Evolutionary conservation across 2,329 filamentous ascomycete genomes (phyloP).

Genomic region (Colletotrichum trifolii): DNA sequence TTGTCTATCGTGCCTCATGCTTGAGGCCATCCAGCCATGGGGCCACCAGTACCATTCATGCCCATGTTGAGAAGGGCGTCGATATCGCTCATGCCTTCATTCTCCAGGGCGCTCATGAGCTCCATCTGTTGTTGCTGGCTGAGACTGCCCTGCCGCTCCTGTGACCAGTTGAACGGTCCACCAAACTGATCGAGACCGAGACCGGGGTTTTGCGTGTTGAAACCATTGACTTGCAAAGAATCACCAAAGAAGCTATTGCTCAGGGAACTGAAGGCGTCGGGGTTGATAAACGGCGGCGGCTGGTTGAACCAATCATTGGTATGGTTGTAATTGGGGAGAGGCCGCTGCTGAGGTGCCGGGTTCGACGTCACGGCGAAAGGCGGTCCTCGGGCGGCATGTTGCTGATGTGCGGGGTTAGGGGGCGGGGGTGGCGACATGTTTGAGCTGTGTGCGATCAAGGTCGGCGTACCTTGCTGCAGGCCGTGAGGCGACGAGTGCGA

Average conservation of each 20-base stretch:
- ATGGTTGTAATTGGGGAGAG: slow-evolving; percentile 53
- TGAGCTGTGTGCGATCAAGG: slow-evolving; percentile 37
- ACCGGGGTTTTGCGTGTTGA: slow-evolving; percentile 37
- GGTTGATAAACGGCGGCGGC: slow-evolving; percentile 63
- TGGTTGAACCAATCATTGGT: slow-evolving; percentile 64
- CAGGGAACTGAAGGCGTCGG: slow-evolving; percentile 59
- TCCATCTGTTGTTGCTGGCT: slow-evolving; percentile 86
- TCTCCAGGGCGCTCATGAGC: slow-evolving; percentile 83
- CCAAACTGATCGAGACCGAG: slow-evolving; percentile 45
- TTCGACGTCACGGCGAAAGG: slow-evolving; percentile 50
- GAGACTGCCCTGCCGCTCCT: slow-evolving; percentile 73
- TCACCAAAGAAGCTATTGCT: slow-evolving; percentile 55
- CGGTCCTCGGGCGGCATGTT: slow-evolving; percentile 41
- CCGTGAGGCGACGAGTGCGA: slow-evolving; percentile 45
- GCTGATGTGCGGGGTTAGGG: slow-evolving; percentile 38
- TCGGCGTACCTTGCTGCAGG: slow-evolving; percentile 29
- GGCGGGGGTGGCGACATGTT: slow-evolving; percentile 45
- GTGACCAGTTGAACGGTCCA: slow-evolving; percentile 45
- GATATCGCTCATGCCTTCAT: slow-evolving; percentile 71
- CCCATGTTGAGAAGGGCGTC: slow-evolving; percentile 65
- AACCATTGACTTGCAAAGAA: slow-evolving; percentile 39
- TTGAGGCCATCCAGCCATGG: slow-evolving; percentile 18
- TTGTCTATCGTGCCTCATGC: slow-evolving; percentile 1
- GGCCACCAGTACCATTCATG: slow-evolving; percentile 10
- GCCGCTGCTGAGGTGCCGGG: slow-evolving; percentile 52